Base-by-base conservation (phyloP, 148 eudicot species). In the Agrostemma githago region DNA sequence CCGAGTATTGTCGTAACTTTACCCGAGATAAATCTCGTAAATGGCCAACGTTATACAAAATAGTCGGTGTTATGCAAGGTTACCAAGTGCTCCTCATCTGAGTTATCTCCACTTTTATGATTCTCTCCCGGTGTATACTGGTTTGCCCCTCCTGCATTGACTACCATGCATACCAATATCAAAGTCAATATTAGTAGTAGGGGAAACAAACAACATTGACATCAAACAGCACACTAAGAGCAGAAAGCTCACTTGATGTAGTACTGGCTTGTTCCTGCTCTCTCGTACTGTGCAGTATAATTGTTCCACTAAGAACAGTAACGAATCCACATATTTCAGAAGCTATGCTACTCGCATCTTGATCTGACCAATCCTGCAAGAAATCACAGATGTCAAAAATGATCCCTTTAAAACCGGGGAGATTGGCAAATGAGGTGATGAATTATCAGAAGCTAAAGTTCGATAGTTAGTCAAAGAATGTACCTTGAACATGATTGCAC, bases 401-500 rank as follows among this genome's bases (percentile, higher is more conserved):
- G 10, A 11, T 16, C 17, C 11, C 76, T 42, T 21, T 70, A 43
- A 6, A 3, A 40, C 26, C 21, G 8, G 5, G 12, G 41, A 5
- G 6, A 26, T 5, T 5, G 56, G 53, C 39, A 34, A 37, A n/a
- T 14, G 34, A 61, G 65, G 26, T 61, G 48, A 40, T 16, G 46
- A 39, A 40, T 65, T 37, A 16, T 39, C 9, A 58, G 7, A 66
- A 8, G 54, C 16, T 10, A 38, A 57, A 43, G 46, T 10, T 57
- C 4, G 68, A 41, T 63, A 72, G 37, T 5, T n/a, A 56, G 10
- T 19, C 16, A 16, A 14, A 65, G 59, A 71, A 70, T 8, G 44
- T 84, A 93, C 98, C 98, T 90, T 93, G 82, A 89, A 93, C 96
- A 93, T 87, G 61, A 93, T 93, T 63, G 84, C 86, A 66, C 91